phyloP scores from a whole-genome alignment of 2,329 filamentous ascomycete species.

The Xylaria sp. region DNA sequence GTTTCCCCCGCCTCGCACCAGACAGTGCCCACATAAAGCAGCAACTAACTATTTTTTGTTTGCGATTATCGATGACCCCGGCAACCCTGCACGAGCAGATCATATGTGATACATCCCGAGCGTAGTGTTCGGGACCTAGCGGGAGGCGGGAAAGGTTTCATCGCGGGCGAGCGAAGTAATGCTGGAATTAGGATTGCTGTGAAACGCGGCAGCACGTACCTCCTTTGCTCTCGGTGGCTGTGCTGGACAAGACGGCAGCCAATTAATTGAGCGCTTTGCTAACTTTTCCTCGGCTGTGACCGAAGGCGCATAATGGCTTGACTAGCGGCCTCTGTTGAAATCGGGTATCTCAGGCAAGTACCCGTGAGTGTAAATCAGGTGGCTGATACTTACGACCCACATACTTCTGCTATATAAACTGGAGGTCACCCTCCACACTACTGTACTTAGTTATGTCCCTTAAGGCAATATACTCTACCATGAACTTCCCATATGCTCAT shows the following conservation, averaged over 20 bases:
- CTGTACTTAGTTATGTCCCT: no score
- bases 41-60: no score
- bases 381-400: no score
- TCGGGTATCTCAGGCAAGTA: no score
- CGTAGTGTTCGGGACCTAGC: neutral
- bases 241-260: neutral
- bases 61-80: neutral
- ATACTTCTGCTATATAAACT: no score
- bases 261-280: neutral
- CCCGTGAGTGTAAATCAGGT: no score
- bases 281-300: neutral
- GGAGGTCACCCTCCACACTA: no score
- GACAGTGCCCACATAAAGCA: neutral
- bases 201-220: neutral
- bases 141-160: neutral
- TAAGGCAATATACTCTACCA: no score
- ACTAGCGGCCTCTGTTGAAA: no score
- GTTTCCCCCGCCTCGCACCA: neutral
- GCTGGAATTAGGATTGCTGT: neutral
- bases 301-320: neutral
- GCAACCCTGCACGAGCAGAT: neutral
- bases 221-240: neutral
- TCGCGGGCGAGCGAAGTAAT: neutral
- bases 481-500: no score
- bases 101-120: neutral